phyloP scores from a whole-genome alignment of 495 filamentous ascomycete species.

The Penicillium egyptiacum region DNA sequence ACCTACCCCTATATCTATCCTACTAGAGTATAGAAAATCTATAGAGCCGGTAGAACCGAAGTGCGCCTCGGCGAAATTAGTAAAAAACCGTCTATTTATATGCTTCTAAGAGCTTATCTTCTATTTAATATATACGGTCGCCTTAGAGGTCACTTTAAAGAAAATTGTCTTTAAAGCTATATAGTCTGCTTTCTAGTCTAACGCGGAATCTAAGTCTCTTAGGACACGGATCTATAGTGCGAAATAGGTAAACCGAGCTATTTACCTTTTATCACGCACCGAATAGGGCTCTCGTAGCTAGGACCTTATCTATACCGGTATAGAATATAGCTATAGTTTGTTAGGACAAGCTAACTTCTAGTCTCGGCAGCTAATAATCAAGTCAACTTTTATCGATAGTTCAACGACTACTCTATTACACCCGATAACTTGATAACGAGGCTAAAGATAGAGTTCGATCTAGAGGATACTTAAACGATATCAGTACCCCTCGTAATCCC shows the following conservation, averaged over 20 bases:
- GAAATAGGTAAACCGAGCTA: constrained; percentile 7
- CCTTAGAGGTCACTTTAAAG: not conserved
- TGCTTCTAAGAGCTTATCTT: constrained; percentile 9
- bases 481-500: no score
- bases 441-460: no score
- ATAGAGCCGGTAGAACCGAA: no score
- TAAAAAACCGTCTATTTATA: constrained; percentile 6
- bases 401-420: not conserved
- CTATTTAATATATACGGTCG: constrained; percentile 5
- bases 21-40: no score
- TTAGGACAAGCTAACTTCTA: not conserved
- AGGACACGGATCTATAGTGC: constrained; percentile 8
- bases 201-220: not conserved
- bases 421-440: no score
- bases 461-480: no score
- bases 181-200: not conserved
- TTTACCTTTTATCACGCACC: constrained; percentile 5
- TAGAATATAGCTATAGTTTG: not conserved
- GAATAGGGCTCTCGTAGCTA: constrained; percentile 4
- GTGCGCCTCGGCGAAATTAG: no score
- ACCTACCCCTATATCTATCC: no score
- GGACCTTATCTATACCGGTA: constrained; percentile 6
- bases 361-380: not conserved
- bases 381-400: not conserved
- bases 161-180: constrained; percentile 7